phyloP scores from a whole-genome alignment of 805 yeast species.

The Komagataella pastoris region DNA sequence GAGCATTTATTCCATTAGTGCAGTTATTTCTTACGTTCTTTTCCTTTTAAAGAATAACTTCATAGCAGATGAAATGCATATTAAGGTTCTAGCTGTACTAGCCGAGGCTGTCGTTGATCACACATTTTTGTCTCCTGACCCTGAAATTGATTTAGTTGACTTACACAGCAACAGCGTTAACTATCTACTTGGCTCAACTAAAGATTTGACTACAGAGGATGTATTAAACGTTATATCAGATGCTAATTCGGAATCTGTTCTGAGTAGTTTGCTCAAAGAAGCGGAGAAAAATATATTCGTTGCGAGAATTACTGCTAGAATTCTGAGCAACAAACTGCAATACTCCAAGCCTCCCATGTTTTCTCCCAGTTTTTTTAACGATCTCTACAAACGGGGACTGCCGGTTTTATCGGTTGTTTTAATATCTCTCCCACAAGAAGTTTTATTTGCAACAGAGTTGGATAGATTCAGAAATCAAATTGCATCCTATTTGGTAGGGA shows the following conservation, averaged over 20 bases:
- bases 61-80: background rate
- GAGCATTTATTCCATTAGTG: background rate
- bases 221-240: background rate
- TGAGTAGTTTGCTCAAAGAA: background rate
- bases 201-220: background rate
- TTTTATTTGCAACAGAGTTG: constrained; percentile 44
- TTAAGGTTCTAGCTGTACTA: background rate
- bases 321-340: constrained; percentile 19
- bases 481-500: constrained; percentile 53
- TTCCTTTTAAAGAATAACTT: background rate
- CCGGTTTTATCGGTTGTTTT: background rate
- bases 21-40: background rate
- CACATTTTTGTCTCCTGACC: background rate
- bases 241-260: background rate
- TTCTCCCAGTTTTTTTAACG: background rate
- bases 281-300: constrained; percentile 4
- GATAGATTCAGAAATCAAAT: constrained; percentile 43
- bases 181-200: background rate
- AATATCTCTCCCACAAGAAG: background rate
- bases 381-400: background rate
- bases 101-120: background rate
- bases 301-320: constrained; percentile 18
- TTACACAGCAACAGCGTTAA: background rate
- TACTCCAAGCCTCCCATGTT: background rate
- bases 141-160: background rate